Evolutionary conservation across 2,329 filamentous ascomycete genomes (phyloP).

Genomic region (Fusarium paranaense): DNA sequence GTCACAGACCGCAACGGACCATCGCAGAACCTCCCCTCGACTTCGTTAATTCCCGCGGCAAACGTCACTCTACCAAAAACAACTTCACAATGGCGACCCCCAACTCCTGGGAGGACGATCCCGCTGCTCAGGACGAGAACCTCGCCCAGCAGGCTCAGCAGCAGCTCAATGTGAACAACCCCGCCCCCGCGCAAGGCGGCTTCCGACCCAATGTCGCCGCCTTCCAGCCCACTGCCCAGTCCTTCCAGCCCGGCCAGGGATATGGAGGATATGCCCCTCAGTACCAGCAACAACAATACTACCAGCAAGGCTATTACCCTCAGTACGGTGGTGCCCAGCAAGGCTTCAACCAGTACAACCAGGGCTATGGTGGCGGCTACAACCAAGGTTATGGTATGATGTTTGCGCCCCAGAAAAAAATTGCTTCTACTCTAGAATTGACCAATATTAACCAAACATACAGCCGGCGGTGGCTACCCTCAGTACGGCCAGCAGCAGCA

Average conservation of each 20-base stretch:
- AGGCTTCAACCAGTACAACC: constrained; percentile 65
- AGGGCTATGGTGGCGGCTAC: constrained; percentile 63
- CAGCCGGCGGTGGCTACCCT: constrained; percentile 64
- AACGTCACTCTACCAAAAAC: constrained; percentile 17
- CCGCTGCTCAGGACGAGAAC: constrained; percentile 79
- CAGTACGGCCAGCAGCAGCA: constrained; percentile 62
- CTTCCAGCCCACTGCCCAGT: constrained; percentile 78
- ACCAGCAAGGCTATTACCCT: constrained; percentile 67
- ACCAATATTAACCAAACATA: constrained; percentile 35
- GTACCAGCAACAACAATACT: constrained; percentile 64
- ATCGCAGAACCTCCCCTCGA: constrained; percentile 32
- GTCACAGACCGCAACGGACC: constrained; percentile 38
- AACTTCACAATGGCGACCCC: constrained; percentile 80
- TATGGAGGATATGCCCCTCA: constrained; percentile 70
- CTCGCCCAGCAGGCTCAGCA: constrained; percentile 82
- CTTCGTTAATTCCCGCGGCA: constrained; percentile 18
- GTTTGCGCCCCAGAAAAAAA: constrained; percentile 23
- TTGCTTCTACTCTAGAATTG: not conserved
- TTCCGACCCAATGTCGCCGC: constrained; percentile 67
- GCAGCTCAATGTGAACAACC: constrained; percentile 81
- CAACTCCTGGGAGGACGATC: constrained; percentile 95
- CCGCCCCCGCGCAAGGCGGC: constrained; percentile 57
- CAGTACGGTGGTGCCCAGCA: constrained; percentile 63
- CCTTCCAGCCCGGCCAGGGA: constrained; percentile 79
- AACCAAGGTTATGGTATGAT: constrained; percentile 58